Base-by-base conservation (phyloP, 768 basidiomycete genomes). In the Psilocybe tampanensis region DNA sequence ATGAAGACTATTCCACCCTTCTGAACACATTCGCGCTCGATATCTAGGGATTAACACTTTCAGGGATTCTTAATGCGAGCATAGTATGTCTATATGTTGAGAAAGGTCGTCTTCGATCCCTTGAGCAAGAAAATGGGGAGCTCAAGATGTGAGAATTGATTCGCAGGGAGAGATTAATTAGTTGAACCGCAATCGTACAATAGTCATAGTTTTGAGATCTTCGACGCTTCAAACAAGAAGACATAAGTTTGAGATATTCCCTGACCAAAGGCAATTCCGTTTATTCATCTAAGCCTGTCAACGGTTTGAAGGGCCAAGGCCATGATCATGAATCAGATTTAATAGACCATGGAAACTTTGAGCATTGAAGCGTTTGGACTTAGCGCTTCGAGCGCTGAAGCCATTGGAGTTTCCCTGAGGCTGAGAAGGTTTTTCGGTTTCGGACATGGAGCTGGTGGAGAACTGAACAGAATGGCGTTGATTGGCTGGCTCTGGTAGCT, bases 1-100 rank as follows among this genome's bases (percentile, higher is more conserved):
- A 76, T 52, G 65, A 61, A 41, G 65, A 47, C 3, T 72, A 70
- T 64, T 64, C 69, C 71, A 71, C 56, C 74, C 69, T 53, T 72
- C 71, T 41, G 69, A 62, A 18, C 66, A 64, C 47, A 74, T 68
- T 50, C 64, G 65, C 13, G 58, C 56, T 22, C 71, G 67, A 23
- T 62, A 58, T 22, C 58, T 59, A 60, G 72, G 58, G 32, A 64
- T 64, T 50, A 74, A 55, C 13, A 62, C 62, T 44, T 56, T 47
- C 43, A 74, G 50, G n/a, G 64, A 64, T 15, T 65, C 59, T 53
- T 72, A 13, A 73, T 67, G 42, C 63, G 65, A 24, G 64, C 53
- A 47, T 69, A 73, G n/a, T 9, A 64, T 55, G 45, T 74, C 70
- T 47, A 70, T 69, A 44, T 72, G 70, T 47, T 66, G 61, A 5